These are phyloP conservation scores for Ploettnerulaceae sp. DNA, from an alignment of 2,329 filamentous ascomycete species.

Conservation along the genomic window DNA sequence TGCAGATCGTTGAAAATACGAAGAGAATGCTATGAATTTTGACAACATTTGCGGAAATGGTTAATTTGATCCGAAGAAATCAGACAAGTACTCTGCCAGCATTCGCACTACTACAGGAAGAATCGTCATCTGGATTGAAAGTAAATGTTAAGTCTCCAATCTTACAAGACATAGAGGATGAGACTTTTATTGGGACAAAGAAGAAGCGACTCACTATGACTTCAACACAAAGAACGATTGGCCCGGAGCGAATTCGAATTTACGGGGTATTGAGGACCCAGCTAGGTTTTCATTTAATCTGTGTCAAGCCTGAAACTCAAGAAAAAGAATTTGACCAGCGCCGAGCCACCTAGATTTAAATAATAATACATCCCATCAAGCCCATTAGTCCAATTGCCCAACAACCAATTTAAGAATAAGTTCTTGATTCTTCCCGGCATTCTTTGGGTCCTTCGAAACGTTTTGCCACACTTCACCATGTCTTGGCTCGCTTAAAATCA, in stretches of 20 bases:
- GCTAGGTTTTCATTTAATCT: too few species aligned
- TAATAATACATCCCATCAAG: slow-evolving; percentile 1
- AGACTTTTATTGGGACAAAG: too few species aligned
- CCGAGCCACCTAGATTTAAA: neutral
- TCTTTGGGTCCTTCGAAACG: slow-evolving; percentile 79
- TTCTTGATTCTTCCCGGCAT: slow-evolving; percentile 68
- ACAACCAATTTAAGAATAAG: slow-evolving; percentile 80
- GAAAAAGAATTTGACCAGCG: neutral
- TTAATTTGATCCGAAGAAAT: neutral
- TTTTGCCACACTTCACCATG: slow-evolving; percentile 91
- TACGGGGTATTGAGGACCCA: too few species aligned
- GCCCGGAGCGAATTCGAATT: too few species aligned
- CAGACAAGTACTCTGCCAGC: too few species aligned
- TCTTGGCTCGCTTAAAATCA: slow-evolving; percentile 75
- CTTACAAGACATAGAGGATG: too few species aligned
- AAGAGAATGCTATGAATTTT: neutral
- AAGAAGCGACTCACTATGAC: too few species aligned
- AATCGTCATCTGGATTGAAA: too few species aligned
- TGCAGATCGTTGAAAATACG: neutral
- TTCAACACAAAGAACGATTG: too few species aligned
- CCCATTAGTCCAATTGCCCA: slow-evolving; percentile 34
- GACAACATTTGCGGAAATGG: neutral
- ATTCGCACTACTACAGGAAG: too few species aligned
- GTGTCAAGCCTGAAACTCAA: too few species aligned
- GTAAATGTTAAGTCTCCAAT: too few species aligned